phyloP scores from a whole-genome alignment of 495 filamentous ascomycete genomes.

The Aspergillus haitiensis region DNA sequence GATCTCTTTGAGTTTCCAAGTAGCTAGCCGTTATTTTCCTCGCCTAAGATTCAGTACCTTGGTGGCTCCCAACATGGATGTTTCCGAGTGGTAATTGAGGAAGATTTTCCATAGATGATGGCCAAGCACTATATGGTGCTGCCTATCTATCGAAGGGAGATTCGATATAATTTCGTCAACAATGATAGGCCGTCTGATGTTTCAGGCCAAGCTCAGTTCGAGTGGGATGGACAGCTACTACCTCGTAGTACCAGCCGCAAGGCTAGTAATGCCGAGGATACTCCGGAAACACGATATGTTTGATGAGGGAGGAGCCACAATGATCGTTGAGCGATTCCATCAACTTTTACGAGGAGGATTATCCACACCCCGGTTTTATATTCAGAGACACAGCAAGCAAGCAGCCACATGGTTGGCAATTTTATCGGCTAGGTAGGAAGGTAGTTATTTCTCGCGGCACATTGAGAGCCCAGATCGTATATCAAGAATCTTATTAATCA shows the following conservation, averaged over 20 bases:
- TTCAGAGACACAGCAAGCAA: neutral
- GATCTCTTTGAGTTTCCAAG: too few relatives aligned
- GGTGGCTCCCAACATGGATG: too few relatives aligned
- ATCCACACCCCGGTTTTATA: neutral
- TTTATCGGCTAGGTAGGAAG: too few relatives aligned
- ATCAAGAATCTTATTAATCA: too few relatives aligned
- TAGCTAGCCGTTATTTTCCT: too few relatives aligned
- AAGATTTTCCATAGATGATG: too few relatives aligned
- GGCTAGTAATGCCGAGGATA: slow-evolving; percentile 2
- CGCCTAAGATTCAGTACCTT: too few relatives aligned
- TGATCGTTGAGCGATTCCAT: neutral
- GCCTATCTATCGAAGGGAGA: slow-evolving; percentile 9
- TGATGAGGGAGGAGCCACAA: neutral
- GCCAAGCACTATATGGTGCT: neutral
- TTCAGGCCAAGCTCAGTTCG: slow-evolving; percentile 3
- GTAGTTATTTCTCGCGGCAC: too few relatives aligned
- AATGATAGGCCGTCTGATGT: slow-evolving; percentile 11
- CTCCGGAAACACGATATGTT: neutral
- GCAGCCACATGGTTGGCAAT: neutral
- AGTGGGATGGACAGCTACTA: neutral
- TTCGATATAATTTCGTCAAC: slow-evolving; percentile 5
- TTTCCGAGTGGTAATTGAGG: too few relatives aligned
- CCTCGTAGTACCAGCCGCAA: neutral
- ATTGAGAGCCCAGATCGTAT: too few relatives aligned
- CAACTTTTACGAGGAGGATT: neutral